Base-by-base conservation (phyloP, 108 stramenopile species). In the Conticribra weissflogii region DNA sequence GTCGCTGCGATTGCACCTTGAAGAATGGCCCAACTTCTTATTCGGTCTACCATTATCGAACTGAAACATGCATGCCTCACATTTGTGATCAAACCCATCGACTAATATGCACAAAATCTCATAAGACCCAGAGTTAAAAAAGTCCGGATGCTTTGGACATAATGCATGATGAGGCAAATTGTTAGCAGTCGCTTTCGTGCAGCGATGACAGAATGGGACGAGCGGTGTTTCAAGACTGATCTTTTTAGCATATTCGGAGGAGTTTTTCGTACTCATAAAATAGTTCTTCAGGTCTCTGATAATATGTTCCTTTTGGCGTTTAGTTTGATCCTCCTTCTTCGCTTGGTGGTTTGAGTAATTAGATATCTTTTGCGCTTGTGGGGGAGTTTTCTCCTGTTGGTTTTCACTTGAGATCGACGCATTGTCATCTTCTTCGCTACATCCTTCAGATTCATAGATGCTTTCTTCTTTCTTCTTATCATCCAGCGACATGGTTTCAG, bases 231-330 rank as follows among this genome's bases (percentile, higher is more conserved):
- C 30, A 17, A 56, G 52, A 28, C 18, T 24, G 33, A 8, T 22
- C 61, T 28, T 46, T 46, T 53, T 33, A 0, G 75, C 75, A 63
- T 58, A 68, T 1, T 7, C 34, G 1, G 77, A 64, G 5, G 77
- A 78, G 25, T 78, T 78, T 46, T 66, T 52, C 9, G 77, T 78
- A 24, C 68, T 69, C 77, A 71, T 71, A 57, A 78, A 78, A 49
- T 78, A 78, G 15, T 54, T 31, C 49, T 78, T 71, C 34, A 78
- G 63, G 27, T 59, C 64, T 9, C 50, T 68, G 16, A 78, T 45
- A 64, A 62, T 69, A 22, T 27, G 52, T 9, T 54, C 25, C 9
- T 47, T 72, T 25, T 24, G 41, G 46, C 0, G 34, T 21, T 32
- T 9, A 14, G 69, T 45, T 56, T 25, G 19, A 32, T 55, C 33